Evolutionary conservation across 2,329 filamentous ascomycete genomes (phyloP), one percentile per base, ranked within the genome.

Genomic region (Simplicillium sp.): DNA sequence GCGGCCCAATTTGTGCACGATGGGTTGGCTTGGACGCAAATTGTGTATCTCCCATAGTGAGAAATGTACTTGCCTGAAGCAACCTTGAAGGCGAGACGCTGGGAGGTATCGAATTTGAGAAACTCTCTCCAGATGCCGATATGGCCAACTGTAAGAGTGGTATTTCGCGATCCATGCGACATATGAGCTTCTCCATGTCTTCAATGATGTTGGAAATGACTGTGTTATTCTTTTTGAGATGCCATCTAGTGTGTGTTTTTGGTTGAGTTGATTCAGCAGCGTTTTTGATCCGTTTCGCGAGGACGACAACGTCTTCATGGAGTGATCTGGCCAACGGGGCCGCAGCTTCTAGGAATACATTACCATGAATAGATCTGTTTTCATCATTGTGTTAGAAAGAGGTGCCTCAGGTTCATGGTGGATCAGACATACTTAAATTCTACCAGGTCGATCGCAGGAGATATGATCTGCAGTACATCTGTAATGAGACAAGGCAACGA

Each of bases 131-230:
- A 1, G 90, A 96, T 1, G 89, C 90, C 2, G 87, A 92, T 48
- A 98, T 94, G 41, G 92, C 92, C 20, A 98, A 71, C 52, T 92
- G 95, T 57, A 98, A 83, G 3, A 95, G 69, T 1, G 90, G 90
- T 11, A 97, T 87, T 11, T 90, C 85, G 59, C 92, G 83, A 58
- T 97, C 90, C 46, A 98, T 94, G 8, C 83, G 78, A 11, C 68
- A 65, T 2, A 97, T 71, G 3, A 98, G 65, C 11, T 66, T 70
- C 54, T 81, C 85, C 54, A 95, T 90, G 36, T 89, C 84, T 11
- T 65, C 56, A 39, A 90, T 17, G 71, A 67, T 29, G 73, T 68
- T 44, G 2, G 29, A 13, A 15, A 31, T 34, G 4, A 32, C 35
- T 11, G 28, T 16, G 28, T 38, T 13, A 55, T 31, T 67, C 52